Base-by-base conservation (phyloP, 495 filamentous ascomycete species). In the Lasiosphaeria miniovina region DNA sequence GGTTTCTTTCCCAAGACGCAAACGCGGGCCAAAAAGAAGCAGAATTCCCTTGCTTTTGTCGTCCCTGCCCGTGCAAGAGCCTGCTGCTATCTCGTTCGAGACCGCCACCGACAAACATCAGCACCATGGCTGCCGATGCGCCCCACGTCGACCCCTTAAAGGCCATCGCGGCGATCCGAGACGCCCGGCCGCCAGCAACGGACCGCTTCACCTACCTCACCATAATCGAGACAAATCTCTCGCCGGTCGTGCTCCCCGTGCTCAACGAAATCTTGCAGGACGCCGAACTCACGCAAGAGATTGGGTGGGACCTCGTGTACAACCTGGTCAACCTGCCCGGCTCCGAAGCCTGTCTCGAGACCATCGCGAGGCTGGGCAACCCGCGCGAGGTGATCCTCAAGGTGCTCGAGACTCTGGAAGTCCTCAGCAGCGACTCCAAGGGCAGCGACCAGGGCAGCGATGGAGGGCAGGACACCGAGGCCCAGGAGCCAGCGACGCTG, bases 241-340 rank as follows among this genome's bases (percentile, higher is more conserved):
- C 84, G 11, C 81, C 81, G n/a, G 85, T 86, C 35, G 84, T 90
- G 61, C 80, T 97, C 10, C 89, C 91, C 4, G 79, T 84, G 3
- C 76, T 97, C 46, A 87, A 95, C 66, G 80, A 84, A 6, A 81
- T 96, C 40, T 78, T 97, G 52, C 90, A 95, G 72, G 88, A 95
- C 84, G 84, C 86, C 48, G 83, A 82, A 49, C 80, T 98, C 55
- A 93, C 93, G 1, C 85, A 84, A 50, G 91, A 96, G 61, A 96
- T 98, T 67, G 95, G 94, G 49, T 98, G 94, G 94, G 94, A 98
- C 68, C 74, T 98, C 46, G 88, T 98, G 7, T 87, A 90, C 68
- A 82, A 96, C 51, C 84, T 98, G 3, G 77, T 97, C 17, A 86
- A 89, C 15, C 83, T 97, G 1, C 86, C 88, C 1, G 85, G 82